These are phyloP conservation scores for Aspergillus viridinutans DNA, from an alignment of 2,329 filamentous ascomycete species.

Conservation along the genomic window DNA sequence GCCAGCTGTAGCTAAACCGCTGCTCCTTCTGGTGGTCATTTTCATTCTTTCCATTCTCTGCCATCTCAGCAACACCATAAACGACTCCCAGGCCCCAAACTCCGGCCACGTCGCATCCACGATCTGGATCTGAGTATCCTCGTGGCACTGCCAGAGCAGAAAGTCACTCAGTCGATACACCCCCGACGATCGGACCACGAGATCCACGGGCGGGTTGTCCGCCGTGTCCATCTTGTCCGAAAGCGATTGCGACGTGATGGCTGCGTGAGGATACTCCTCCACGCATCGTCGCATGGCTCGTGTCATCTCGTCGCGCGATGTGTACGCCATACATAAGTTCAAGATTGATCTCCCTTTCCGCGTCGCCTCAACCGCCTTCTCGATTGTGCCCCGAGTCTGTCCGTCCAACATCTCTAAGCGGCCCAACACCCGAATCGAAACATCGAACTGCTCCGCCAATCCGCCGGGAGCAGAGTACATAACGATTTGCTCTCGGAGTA, in stretches of 20 bases:
- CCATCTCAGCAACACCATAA: too few relatives aligned
- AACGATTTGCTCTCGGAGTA: not conserved
- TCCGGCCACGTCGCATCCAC: not conserved
- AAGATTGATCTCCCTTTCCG: not conserved
- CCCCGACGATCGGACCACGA: conserved; percentile 12
- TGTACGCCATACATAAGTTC: not conserved
- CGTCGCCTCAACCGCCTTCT: not conserved
- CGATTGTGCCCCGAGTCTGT: too few relatives aligned
- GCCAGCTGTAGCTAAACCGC: too few relatives aligned
- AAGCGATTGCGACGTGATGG: not conserved
- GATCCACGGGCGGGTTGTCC: conserved; percentile 7
- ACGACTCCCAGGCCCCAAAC: not conserved
- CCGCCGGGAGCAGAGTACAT: not conserved
- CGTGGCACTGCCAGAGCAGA: conserved; percentile 5
- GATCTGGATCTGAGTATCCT: not conserved
- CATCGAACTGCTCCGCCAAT: not conserved
- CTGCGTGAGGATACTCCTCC: too few relatives aligned
- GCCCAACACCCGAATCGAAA: not conserved
- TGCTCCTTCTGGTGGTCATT: too few relatives aligned
- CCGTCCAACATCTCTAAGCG: too few relatives aligned
- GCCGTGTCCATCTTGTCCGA: not conserved
- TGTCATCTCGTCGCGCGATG: not conserved
- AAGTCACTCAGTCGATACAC: conserved; percentile 12
- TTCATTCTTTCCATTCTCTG: too few relatives aligned
- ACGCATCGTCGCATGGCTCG: too few relatives aligned